Percentiles rank a stretch among this genome's conserved stretches.
Evolutionary conservation across 1,284 basidiomycete species (phyloP).

Genomic region (Rhizopogon parksii): DNA sequence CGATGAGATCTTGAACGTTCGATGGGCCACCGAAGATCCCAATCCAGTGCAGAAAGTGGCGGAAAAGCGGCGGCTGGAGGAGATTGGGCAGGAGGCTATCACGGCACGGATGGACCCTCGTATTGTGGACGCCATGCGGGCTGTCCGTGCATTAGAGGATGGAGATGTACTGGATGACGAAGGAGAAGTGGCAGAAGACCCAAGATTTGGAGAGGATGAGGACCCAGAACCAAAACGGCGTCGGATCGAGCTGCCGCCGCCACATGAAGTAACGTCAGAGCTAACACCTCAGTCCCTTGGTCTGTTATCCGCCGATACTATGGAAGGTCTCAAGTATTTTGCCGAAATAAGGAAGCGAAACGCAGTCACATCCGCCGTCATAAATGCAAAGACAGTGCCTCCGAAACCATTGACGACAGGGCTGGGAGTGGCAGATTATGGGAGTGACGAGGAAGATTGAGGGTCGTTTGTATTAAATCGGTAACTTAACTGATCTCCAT

Average conservation of each 20-base stretch:
- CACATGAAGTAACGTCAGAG: slow-evolving; percentile 9
- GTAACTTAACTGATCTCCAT: slow-evolving; percentile 5
- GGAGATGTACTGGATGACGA: slow-evolving; percentile 52
- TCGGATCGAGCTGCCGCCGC: slow-evolving; percentile 24
- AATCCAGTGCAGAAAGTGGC: slow-evolving; percentile 83
- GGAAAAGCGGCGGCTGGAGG: slow-evolving; percentile 77
- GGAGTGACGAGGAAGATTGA: slow-evolving; percentile 67
- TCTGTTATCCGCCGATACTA: slow-evolving; percentile 69
- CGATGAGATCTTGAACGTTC: slow-evolving; percentile 95
- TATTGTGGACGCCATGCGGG: slow-evolving; percentile 81
- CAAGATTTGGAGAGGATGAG: slow-evolving; percentile 26
- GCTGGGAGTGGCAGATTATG: slow-evolving; percentile 63
- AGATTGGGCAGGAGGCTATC: slow-evolving; percentile 80
- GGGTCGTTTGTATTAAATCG: slow-evolving; percentile 5
- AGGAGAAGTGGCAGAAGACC: slow-evolving; percentile 30
- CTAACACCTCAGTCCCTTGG: slow-evolving; percentile 37
- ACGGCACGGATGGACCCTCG: slow-evolving; percentile 75
- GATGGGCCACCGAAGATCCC: slow-evolving; percentile 96
- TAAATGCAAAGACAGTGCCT: slow-evolving; percentile 5
- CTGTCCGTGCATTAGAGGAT: slow-evolving; percentile 81
- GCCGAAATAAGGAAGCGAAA: slow-evolving; percentile 67
- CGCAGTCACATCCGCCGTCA: slow-evolving; percentile 26
- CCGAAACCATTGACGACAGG: slow-evolving; percentile 32
- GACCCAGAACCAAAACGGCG: slow-evolving; percentile 37
- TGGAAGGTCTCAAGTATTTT: slow-evolving; percentile 84